These are phyloP conservation scores for Onygenales sp. DNA, from an alignment of 2,329 filamentous ascomycete genomes.

Conservation along the genomic window DNA sequence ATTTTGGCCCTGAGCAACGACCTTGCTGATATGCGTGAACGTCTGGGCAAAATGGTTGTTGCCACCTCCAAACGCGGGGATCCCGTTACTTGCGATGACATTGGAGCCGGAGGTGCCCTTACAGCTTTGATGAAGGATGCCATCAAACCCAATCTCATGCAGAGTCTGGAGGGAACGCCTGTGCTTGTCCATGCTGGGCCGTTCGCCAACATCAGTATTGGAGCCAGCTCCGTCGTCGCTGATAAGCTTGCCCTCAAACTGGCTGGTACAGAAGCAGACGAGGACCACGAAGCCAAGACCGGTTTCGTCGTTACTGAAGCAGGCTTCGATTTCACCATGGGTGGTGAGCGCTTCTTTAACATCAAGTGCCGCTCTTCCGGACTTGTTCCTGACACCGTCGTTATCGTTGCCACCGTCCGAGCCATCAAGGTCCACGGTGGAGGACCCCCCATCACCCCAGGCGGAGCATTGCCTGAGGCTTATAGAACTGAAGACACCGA, in stretches of 20 bases:
- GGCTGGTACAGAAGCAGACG: slow-evolving; percentile 84
- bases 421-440: slow-evolving; percentile 96
- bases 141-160: slow-evolving; percentile 98
- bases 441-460: slow-evolving; percentile 84
- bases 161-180: slow-evolving; percentile 91
- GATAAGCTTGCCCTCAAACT: slow-evolving; percentile 95
- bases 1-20: slow-evolving; percentile 88
- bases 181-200: slow-evolving; percentile 96
- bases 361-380: slow-evolving; percentile 97
- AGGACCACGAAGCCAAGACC: slow-evolving; percentile 70
- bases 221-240: slow-evolving; percentile 87
- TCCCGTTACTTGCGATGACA: slow-evolving; percentile 89
- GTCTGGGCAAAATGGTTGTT: slow-evolving; percentile 91
- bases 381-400: slow-evolving; percentile 82
- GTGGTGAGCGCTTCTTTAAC: slow-evolving; percentile 98
- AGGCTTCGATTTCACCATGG: slow-evolving; percentile 99
- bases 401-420: slow-evolving; percentile 90
- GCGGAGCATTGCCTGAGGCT: slow-evolving; percentile 72
- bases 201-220: slow-evolving; percentile 97
- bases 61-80: slow-evolving; percentile 78
- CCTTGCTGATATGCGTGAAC: slow-evolving; percentile 80
- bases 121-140: slow-evolving; percentile 95
- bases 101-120: slow-evolving; percentile 84
- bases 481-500: slow-evolving; percentile 94
- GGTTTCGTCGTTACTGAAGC: slow-evolving; percentile 96